phyloP scores from a whole-genome alignment of 371 early-diverging fungal genomes.

The Synchytrium microbalum region DNA sequence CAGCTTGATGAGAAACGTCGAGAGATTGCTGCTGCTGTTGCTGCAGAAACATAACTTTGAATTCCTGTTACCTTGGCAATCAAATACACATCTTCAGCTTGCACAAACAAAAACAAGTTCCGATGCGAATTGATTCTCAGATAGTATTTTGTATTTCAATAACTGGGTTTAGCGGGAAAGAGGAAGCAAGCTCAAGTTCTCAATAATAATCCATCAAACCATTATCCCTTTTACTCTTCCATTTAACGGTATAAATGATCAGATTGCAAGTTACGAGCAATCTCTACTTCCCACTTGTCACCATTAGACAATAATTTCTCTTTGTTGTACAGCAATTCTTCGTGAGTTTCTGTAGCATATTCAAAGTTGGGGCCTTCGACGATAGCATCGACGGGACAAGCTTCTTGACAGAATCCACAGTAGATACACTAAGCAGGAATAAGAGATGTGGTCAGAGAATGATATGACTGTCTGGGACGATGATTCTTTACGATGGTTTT shows the following conservation, averaged over 20 bases:
- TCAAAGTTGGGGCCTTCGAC: conserved; percentile 96
- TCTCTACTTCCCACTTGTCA: conserved; percentile 91
- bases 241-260: conserved; percentile 58
- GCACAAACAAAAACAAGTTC: too few species aligned
- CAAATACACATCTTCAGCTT: too few species aligned
- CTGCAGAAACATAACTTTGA: too few species aligned
- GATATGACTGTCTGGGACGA: neutral
- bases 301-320: conserved; percentile 95
- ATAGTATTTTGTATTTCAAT: neutral
- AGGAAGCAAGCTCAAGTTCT: neutral
- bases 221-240: neutral
- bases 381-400: conserved; percentile 95
- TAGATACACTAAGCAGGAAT: conserved; percentile 34
- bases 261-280: conserved; percentile 52
- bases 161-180: neutral
- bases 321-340: conserved; percentile 87
- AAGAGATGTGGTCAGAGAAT: neutral
- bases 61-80: too few species aligned
- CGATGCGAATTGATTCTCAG: too few species aligned
- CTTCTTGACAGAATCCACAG: conserved; percentile 97
- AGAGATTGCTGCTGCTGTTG: neutral
- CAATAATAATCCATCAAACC: neutral
- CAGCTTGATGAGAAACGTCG: neutral
- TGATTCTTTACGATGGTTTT: neutral
- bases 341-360: conserved; percentile 93